These are phyloP conservation scores for Daldinia eschscholtzii DNA, from an alignment of 2,329 filamentous ascomycete species.

Conservation along the genomic window DNA sequence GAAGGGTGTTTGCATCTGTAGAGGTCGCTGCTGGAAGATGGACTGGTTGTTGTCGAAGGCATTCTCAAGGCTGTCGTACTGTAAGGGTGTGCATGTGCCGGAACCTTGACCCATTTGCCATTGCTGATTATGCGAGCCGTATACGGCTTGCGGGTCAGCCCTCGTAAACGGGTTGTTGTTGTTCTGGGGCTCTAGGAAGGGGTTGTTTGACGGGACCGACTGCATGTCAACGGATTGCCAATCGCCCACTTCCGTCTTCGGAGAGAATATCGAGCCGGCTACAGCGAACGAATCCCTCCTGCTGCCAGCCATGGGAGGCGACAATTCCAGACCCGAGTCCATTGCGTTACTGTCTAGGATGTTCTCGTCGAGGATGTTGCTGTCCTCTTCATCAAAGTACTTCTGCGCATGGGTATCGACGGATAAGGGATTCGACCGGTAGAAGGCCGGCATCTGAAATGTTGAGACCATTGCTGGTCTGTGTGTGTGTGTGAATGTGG, in stretches of 20 bases:
- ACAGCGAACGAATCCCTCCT: slow-evolving; percentile 74
- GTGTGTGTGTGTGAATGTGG: slow-evolving; percentile 36
- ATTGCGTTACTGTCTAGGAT: slow-evolving; percentile 70
- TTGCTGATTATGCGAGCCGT: slow-evolving; percentile 57
- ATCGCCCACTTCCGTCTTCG: slow-evolving; percentile 68
- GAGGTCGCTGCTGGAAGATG: slow-evolving; percentile 65
- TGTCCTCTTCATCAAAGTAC: slow-evolving; percentile 72
- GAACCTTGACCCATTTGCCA: slow-evolving; percentile 77
- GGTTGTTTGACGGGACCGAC: slow-evolving; percentile 72
- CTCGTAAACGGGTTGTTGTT: slow-evolving; percentile 74
- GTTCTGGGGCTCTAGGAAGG: slow-evolving; percentile 68
- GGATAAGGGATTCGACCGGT: slow-evolving; percentile 63
- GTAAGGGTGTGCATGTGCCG: slow-evolving; percentile 78
- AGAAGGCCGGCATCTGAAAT: slow-evolving; percentile 66
- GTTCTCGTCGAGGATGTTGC: slow-evolving; percentile 70
- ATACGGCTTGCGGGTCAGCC: slow-evolving; percentile 66
- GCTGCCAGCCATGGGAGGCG: slow-evolving; percentile 72
- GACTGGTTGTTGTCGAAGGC: slow-evolving; percentile 67
- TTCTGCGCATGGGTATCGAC: slow-evolving; percentile 68
- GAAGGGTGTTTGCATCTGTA: slow-evolving; percentile 68
- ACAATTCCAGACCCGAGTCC: slow-evolving; percentile 73
- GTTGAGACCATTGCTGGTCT: slow-evolving; percentile 63
- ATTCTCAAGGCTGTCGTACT: slow-evolving; percentile 72
- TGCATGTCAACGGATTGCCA: slow-evolving; percentile 76
- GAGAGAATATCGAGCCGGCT: slow-evolving; percentile 70